phyloP scores from a whole-genome alignment of 345 rosid species.

The Hypericum perforatum region DNA sequence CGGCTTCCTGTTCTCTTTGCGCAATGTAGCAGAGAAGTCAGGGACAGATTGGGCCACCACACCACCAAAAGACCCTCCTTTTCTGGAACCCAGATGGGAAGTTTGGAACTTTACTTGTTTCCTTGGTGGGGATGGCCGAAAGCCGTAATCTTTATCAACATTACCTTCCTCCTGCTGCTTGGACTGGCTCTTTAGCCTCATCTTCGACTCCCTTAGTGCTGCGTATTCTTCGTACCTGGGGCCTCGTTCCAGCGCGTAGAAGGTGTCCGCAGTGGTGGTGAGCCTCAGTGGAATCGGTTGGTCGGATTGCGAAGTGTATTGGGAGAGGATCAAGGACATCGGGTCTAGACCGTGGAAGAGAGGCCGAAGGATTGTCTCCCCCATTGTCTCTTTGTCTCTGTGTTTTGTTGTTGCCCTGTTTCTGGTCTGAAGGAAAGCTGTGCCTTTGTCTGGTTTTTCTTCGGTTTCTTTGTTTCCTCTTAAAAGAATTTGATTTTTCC shows the following conservation, averaged over 20 bases:
- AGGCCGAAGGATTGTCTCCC: conserved; percentile 23
- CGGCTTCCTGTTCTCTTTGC: conserved; percentile 75
- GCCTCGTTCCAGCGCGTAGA: conserved; percentile 59
- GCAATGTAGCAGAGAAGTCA: conserved; percentile 54
- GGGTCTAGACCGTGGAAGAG: conserved; percentile 40
- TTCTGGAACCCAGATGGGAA: conserved; percentile 5
- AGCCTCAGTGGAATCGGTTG: conserved; percentile 40
- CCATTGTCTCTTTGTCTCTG: conserved; percentile 20
- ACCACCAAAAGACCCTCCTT: conserved; percentile 30
- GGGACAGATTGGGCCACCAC: conserved; percentile 70
- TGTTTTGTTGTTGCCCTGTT: too few species aligned
- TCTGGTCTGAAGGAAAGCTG: not conserved
- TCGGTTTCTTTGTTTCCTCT: conserved; percentile 12
- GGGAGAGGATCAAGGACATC: conserved; percentile 58
- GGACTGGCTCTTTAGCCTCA: conserved; percentile 29
- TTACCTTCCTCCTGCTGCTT: conserved; percentile 22
- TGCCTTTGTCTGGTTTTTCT: conserved; percentile 2
- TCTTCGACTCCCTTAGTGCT: conserved; percentile 52
- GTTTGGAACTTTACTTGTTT: conserved; percentile 60
- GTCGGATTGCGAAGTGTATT: conserved; percentile 27
- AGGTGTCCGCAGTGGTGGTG: conserved; percentile 31
- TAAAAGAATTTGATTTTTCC: conserved; percentile 15
- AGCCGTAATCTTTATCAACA: conserved; percentile 11
- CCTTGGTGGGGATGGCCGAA: conserved; percentile 35
- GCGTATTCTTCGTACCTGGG: conserved; percentile 70